Percentiles rank a stretch among this genome's conserved stretches.
Conservation (phyloP, 2,329 filamentous ascomycete species). For the Fusarium pseudocircinatum region DNA sequence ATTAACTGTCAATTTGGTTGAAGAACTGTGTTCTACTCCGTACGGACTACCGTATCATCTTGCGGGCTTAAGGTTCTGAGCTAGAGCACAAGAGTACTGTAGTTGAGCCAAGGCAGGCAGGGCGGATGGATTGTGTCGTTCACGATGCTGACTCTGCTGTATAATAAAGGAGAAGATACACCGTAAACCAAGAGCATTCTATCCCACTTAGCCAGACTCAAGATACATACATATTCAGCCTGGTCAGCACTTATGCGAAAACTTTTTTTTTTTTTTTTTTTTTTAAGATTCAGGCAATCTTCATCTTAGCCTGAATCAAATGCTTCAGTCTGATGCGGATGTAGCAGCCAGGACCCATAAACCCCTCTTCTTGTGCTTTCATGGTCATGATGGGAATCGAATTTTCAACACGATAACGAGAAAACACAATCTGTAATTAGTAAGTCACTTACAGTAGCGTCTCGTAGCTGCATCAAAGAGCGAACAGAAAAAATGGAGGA, state of each 20-base stretch:
- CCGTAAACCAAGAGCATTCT: not conserved
- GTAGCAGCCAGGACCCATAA: conserved; percentile 2
- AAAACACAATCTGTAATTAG: conserved; percentile 23
- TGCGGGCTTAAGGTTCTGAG: not conserved
- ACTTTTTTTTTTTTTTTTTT: not conserved
- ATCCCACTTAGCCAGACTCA: not conserved
- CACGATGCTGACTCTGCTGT: not conserved
- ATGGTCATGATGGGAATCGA: conserved; percentile 15
- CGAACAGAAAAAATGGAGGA: conserved; percentile 29
- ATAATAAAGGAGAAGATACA: not conserved
- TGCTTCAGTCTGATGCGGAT: not conserved
- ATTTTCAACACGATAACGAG: conserved; percentile 19
- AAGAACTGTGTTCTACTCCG: not conserved
- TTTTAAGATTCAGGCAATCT: not conserved
- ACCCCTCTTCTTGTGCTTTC: conserved; percentile 6
- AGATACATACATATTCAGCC: not conserved
- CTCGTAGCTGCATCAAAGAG: conserved; percentile 21
- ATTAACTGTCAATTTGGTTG: not conserved
- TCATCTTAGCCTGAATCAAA: not conserved
- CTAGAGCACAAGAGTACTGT: not conserved
- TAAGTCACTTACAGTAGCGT: conserved; percentile 22
- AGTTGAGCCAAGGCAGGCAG: not conserved
- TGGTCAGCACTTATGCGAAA: not conserved
- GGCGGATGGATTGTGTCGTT: not conserved
- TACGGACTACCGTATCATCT: not conserved